These are phyloP conservation scores for Acacia confusa DNA, from an alignment of 306 rosid genomes.

Conservation along the genomic window DNA sequence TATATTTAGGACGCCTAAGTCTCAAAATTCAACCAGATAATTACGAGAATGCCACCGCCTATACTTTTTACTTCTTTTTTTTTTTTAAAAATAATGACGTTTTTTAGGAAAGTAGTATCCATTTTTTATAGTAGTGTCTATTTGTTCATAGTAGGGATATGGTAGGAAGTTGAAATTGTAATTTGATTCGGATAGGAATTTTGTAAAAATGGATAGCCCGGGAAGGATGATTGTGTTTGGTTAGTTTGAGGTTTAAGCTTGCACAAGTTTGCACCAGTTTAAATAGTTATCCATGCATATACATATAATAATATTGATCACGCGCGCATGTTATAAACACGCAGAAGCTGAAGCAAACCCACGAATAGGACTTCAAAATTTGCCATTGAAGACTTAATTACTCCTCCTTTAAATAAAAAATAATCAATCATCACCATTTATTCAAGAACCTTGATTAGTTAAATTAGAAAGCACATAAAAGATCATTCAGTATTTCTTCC, in stretches of 20 bases:
- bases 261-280: not conserved
- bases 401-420: not conserved
- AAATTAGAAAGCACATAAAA: not conserved
- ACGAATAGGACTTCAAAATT: not conserved
- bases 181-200: not conserved
- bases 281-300: too few species aligned
- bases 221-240: not conserved
- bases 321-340: not conserved
- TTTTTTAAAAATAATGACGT: too few species aligned
- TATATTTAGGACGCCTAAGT: too few species aligned
- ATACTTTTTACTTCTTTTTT: too few species aligned
- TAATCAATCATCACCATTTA: not conserved
- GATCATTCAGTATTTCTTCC: not conserved
- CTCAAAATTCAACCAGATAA: too few species aligned
- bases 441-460: too few species aligned
- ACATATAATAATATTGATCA: not conserved
- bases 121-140: too few species aligned
- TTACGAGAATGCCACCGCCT: too few species aligned
- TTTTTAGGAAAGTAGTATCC: too few species aligned
- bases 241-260: not conserved
- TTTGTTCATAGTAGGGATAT: not conserved
- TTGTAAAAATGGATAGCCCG: not conserved
- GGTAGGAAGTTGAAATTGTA: not conserved
- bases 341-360: not conserved
- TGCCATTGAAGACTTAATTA: not conserved